phyloP scores from a whole-genome alignment of 2,329 filamentous ascomycete species.

The Berkeleyomyces basicola region DNA sequence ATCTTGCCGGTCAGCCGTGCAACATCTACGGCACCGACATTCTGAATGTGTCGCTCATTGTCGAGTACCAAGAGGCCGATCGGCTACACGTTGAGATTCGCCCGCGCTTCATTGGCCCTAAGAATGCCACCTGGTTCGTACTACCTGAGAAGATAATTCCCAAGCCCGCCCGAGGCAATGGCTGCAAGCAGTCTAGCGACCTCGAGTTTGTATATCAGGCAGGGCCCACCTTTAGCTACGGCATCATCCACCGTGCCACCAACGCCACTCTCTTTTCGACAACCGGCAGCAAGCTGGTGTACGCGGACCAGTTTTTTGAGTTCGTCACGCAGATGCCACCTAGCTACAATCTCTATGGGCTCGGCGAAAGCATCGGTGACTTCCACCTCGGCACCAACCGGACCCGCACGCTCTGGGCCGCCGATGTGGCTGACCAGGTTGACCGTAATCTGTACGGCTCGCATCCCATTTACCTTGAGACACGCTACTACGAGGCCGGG shows the following conservation, averaged over 20 bases:
- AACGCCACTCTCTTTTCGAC: conserved; percentile 55
- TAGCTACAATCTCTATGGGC: conserved; percentile 59
- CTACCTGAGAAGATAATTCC: conserved; percentile 47
- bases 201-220: conserved; percentile 37
- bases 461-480: conserved; percentile 68
- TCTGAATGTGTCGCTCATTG: conserved; percentile 44
- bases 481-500: conserved; percentile 50
- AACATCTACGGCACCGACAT: conserved; percentile 68
- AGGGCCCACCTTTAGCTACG: conserved; percentile 49
- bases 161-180: conserved; percentile 44
- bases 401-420: conserved; percentile 45
- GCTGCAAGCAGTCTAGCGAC: conserved; percentile 48
- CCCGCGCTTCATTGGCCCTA: conserved; percentile 42
- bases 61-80: conserved; percentile 49
- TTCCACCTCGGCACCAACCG: conserved; percentile 57
- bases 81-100: conserved; percentile 55
- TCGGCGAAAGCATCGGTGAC: conserved; percentile 57
- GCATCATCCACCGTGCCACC: conserved; percentile 39
- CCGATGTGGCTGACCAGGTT: conserved; percentile 49
- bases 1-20: conserved; percentile 52
- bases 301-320: conserved; percentile 64
- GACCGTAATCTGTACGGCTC: conserved; percentile 57
- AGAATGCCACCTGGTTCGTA: conserved; percentile 50
- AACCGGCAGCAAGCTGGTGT: conserved; percentile 46
- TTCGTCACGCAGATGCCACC: conserved; percentile 49